Evolutionary conservation across 306 rosid genomes (phyloP).

Genomic region (Quercus suber): DNA sequence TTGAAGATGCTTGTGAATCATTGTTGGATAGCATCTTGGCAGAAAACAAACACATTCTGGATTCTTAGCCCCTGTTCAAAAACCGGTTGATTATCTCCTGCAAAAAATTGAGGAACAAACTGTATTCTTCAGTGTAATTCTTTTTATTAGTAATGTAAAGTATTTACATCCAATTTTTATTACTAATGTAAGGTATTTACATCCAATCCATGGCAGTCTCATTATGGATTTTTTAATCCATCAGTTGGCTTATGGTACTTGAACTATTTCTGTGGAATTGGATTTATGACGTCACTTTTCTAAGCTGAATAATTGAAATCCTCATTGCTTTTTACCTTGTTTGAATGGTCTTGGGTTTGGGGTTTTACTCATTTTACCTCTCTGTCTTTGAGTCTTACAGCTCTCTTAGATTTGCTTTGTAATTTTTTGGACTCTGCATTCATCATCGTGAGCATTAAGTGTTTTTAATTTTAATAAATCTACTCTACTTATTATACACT

Average conservation of each 20-base stretch:
- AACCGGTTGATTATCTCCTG: constrained; percentile 13
- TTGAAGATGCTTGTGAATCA: constrained; percentile 90
- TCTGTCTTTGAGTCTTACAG: no score
- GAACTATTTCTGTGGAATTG: not conserved
- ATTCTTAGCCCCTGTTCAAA: constrained; percentile 19
- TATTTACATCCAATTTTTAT: not conserved
- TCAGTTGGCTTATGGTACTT: not conserved
- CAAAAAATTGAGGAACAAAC: not conserved
- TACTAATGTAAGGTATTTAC: not conserved
- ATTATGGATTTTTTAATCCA: not conserved
- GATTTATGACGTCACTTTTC: not conserved
- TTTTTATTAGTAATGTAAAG: not conserved
- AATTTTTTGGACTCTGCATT: no score
- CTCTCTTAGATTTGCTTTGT: no score
- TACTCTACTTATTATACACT: not conserved
- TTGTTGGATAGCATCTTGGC: constrained; percentile 70
- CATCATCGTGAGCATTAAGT: no score
- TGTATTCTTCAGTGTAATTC: not conserved
- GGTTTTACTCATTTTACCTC: no score
- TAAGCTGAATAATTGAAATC: not conserved
- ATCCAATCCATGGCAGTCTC: not conserved
- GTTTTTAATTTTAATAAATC: no score
- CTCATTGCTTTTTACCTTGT: no score
- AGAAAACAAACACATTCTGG: constrained; percentile 53
- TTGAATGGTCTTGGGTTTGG: no score